Evolutionary conservation across 345 rosid species (phyloP).

Genomic region (Raphanus sativus): DNA sequence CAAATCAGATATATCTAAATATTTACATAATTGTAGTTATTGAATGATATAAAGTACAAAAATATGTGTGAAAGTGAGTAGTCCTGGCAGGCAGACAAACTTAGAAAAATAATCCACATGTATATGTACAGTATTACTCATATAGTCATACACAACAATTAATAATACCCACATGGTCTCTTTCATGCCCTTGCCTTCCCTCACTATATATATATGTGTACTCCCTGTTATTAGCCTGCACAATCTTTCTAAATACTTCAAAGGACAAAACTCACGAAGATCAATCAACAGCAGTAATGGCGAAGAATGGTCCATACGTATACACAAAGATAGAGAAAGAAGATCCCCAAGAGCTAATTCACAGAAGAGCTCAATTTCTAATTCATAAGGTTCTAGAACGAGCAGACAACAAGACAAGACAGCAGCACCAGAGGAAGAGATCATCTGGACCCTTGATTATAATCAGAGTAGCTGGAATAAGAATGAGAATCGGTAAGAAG

Average conservation of each 20-base stretch:
- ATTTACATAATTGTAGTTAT: not conserved
- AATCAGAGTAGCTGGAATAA: conserved; percentile 57
- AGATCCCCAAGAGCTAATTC: conserved; percentile 63
- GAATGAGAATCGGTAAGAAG: conserved; percentile 66
- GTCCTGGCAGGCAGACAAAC: conserved; percentile 1
- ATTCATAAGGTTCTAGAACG: conserved; percentile 61
- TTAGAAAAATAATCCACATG: conserved; percentile 1
- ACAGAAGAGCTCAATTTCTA: conserved; percentile 74
- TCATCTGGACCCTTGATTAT: conserved; percentile 50
- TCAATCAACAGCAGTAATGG: conserved; percentile 25
- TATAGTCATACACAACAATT: conserved; percentile 15
- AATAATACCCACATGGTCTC: conserved; percentile 34
- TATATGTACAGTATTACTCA: conserved; percentile 17
- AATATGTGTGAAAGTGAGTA: not conserved
- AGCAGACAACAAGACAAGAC: conserved; percentile 43
- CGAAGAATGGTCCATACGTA: conserved; percentile 32
- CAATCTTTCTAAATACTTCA: conserved; percentile 14
- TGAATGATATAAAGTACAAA: not conserved
- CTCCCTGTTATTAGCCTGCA: conserved; percentile 27
- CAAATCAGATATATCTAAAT: not conserved
- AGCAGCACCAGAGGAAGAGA: conserved; percentile 18
- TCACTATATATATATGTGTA: conserved; percentile 15
- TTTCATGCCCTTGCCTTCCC: not conserved
- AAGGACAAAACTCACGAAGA: conserved; percentile 10
- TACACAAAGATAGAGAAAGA: conserved; percentile 73